Evolutionary conservation across 495 filamentous ascomycete species (phyloP).

Genomic region (Trichoderma parareesei): DNA sequence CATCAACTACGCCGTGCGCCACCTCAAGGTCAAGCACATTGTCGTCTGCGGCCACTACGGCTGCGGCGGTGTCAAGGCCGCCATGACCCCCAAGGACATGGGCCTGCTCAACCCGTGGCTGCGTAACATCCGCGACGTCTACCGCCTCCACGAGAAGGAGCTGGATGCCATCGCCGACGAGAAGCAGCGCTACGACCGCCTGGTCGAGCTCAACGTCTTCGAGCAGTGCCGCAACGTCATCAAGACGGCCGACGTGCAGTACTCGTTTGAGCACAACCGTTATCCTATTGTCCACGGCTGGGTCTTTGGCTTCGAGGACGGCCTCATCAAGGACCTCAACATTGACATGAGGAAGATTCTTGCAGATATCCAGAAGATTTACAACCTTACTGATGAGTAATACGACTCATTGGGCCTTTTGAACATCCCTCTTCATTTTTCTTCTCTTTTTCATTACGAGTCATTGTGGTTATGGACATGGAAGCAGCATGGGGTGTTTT

Average conservation of each 20-base stretch:
- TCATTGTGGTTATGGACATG: not conserved
- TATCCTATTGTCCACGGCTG: conserved; percentile 51
- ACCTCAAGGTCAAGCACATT: conserved; percentile 56
- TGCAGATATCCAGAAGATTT: conserved; percentile 46
- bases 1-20: conserved; percentile 52
- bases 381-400: conserved; percentile 27
- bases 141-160: conserved; percentile 48
- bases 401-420: not conserved
- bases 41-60: conserved; percentile 58
- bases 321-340: conserved; percentile 46
- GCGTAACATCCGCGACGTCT: conserved; percentile 53
- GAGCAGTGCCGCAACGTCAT: conserved; percentile 52
- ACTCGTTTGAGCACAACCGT: conserved; percentile 40
- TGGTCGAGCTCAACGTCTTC: conserved; percentile 52
- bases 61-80: conserved; percentile 56
- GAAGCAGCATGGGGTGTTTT: no score
- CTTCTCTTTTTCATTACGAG: not conserved
- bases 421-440: not conserved
- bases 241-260: conserved; percentile 50
- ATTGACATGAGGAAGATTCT: conserved; percentile 38
- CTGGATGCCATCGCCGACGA: conserved; percentile 43
- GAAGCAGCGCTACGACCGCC: conserved; percentile 39
- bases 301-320: conserved; percentile 48
- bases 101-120: conserved; percentile 55
- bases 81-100: conserved; percentile 49